These are phyloP conservation scores for Pezicula neosporulosa DNA, from an alignment of 2,329 filamentous ascomycete species.

Conservation along the genomic window DNA sequence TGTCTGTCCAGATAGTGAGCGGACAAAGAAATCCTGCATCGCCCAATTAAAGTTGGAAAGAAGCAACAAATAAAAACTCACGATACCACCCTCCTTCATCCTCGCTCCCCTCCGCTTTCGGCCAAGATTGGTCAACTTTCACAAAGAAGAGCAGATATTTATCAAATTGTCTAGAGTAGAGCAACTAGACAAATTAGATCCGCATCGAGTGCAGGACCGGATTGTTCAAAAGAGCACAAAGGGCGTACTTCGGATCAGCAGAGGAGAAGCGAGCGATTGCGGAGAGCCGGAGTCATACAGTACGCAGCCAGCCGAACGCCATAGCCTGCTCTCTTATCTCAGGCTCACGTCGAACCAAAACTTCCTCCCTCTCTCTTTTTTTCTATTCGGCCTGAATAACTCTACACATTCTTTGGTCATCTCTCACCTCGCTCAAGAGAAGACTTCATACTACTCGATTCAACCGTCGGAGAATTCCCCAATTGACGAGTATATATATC, in stretches of 20 bases:
- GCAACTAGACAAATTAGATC: neutral
- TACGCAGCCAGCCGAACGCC: neutral
- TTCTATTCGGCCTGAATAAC: neutral
- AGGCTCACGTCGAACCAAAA: neutral
- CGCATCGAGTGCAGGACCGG: neutral
- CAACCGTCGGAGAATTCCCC: too few species aligned
- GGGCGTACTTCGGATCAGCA: neutral
- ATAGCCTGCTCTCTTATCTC: too few species aligned
- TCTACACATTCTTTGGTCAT: neutral
- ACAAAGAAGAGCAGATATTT: too few species aligned
- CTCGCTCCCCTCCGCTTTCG: too few species aligned
- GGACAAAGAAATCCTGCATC: too few species aligned
- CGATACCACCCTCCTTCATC: too few species aligned
- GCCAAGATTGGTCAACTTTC: too few species aligned
- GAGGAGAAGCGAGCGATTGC: neutral
- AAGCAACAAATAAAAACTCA: too few species aligned
- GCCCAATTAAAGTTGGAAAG: too few species aligned
- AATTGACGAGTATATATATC: too few species aligned
- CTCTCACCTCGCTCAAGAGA: neutral
- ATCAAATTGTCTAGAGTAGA: too few species aligned
- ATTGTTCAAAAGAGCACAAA: neutral
- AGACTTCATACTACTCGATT: neutral
- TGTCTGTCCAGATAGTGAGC: too few species aligned
- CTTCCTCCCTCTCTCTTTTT: neutral
- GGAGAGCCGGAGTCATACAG: conserved; percentile 1